Conservation (phyloP, 805 yeast genomes). For the Sporopachydermia quercuum region DNA sequence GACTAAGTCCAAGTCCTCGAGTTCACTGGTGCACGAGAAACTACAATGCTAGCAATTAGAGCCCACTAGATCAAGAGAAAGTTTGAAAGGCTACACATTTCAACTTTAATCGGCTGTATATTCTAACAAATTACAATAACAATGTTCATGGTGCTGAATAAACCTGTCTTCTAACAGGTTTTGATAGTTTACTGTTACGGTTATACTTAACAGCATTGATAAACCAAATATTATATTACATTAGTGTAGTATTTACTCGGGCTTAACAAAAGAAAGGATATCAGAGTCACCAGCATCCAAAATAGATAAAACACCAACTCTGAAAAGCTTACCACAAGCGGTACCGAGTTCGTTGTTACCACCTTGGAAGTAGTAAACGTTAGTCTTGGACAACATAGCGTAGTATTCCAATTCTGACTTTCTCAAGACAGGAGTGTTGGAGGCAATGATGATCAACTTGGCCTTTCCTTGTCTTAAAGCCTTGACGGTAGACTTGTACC, state of each 20-base stretch:
- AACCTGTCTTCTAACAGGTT: too few relatives aligned
- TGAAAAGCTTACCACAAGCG: constrained; percentile 99
- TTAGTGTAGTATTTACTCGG: background rate
- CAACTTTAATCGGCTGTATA: too few relatives aligned
- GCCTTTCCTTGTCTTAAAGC: constrained; percentile 98
- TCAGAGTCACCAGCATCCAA: constrained; percentile 99
- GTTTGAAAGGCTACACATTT: too few relatives aligned
- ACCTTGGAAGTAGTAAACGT: constrained; percentile 97
- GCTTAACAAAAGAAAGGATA: constrained; percentile 46
- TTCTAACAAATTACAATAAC: too few relatives aligned
- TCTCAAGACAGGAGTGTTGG: constrained; percentile 99
- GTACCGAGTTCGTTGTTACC: constrained; percentile 99
- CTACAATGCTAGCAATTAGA: too few relatives aligned
- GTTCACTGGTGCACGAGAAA: too few relatives aligned
- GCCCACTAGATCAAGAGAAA: too few relatives aligned
- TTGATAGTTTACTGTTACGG: too few relatives aligned
- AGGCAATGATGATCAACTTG: constrained; percentile 93
- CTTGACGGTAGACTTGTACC: constrained; percentile 98
- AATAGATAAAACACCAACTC: constrained; percentile 94
- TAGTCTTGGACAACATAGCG: constrained; percentile 98
- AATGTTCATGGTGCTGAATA: too few relatives aligned
- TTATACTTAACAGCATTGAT: too few relatives aligned
- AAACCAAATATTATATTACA: background rate
- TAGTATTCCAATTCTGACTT: constrained; percentile 99
- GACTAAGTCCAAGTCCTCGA: too few relatives aligned